Conservation (phyloP, 441 rosid species). For the Macaranga tanarius region DNA sequence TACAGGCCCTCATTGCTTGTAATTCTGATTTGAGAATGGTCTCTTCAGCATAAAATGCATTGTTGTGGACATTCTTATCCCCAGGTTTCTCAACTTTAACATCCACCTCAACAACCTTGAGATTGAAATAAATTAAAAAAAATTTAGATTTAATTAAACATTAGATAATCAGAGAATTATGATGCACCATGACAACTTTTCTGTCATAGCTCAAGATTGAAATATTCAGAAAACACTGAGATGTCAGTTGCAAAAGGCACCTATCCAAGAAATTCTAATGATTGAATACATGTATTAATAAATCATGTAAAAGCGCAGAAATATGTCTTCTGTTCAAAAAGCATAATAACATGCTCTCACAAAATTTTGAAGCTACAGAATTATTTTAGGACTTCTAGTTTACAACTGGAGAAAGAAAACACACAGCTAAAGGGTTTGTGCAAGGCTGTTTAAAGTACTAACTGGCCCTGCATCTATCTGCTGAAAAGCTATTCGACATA, state of each 20-base stretch:
- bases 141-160: not conserved
- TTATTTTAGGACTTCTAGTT: not conserved
- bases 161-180: not conserved
- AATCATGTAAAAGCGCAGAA: not conserved
- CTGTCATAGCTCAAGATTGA: not conserved
- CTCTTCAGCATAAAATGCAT: conserved; percentile 86
- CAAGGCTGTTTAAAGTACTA: not conserved
- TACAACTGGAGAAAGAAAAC: not conserved
- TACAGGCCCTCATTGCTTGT: conserved; percentile 77
- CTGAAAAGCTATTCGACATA: not conserved
- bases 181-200: not conserved
- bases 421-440: not conserved
- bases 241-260: not conserved
- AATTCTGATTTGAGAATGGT: conserved; percentile 60
- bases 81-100: conserved; percentile 72
- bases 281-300: not conserved
- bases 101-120: conserved; percentile 75
- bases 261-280: not conserved
- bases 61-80: conserved; percentile 68
- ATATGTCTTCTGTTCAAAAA: not conserved
- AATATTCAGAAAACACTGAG: not conserved
- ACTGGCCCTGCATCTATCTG: not conserved
- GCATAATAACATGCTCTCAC: too few relatives aligned
- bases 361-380: too few relatives aligned
- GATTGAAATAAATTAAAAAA: conserved; percentile 13